Evolutionary conservation across 768 basidiomycete species (phyloP).

Genomic region (Flagelloscypha sp.): DNA sequence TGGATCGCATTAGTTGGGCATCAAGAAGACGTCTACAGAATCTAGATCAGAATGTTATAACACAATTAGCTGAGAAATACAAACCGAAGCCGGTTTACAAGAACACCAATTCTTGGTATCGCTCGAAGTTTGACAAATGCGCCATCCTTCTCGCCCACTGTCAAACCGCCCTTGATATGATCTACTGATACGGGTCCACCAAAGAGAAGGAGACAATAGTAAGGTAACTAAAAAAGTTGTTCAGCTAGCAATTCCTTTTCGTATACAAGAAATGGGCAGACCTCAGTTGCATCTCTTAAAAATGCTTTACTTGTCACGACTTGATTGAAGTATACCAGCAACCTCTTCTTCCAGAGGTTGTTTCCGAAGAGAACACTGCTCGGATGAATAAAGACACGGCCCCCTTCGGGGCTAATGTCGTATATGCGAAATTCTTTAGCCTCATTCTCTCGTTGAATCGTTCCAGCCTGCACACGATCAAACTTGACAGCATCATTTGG

Average conservation of each 20-base stretch:
- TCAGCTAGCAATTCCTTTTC: not conserved
- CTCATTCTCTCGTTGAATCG: constrained; percentile 75
- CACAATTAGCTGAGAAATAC: constrained; percentile 8
- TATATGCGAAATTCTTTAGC: constrained; percentile 81
- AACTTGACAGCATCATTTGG: constrained; percentile 73
- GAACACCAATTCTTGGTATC: constrained; percentile 84
- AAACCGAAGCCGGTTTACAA: constrained; percentile 80
- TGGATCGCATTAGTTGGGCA: constrained; percentile 45
- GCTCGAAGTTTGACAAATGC: constrained; percentile 56
- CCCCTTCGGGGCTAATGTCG: constrained; percentile 46
- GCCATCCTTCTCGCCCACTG: constrained; percentile 44
- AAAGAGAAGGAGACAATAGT: constrained; percentile 81
- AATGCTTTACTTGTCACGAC: constrained; percentile 78
- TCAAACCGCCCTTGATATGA: constrained; percentile 72
- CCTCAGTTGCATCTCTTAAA: constrained; percentile 82
- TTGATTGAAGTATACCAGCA: constrained; percentile 79
- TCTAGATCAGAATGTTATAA: not conserved
- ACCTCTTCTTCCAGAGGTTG: constrained; percentile 67
- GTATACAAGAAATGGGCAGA: constrained; percentile 21
- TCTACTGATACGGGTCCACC: constrained; percentile 75
- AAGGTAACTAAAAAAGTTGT: constrained; percentile 51
- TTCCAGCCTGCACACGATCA: constrained; percentile 76
- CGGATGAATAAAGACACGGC: constrained; percentile 77
- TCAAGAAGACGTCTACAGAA: constrained; percentile 47
- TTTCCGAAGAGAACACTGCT: constrained; percentile 70